phyloP scores from a whole-genome alignment of 2,329 filamentous ascomycete species.

The Arthrobotrys musiformis region DNA sequence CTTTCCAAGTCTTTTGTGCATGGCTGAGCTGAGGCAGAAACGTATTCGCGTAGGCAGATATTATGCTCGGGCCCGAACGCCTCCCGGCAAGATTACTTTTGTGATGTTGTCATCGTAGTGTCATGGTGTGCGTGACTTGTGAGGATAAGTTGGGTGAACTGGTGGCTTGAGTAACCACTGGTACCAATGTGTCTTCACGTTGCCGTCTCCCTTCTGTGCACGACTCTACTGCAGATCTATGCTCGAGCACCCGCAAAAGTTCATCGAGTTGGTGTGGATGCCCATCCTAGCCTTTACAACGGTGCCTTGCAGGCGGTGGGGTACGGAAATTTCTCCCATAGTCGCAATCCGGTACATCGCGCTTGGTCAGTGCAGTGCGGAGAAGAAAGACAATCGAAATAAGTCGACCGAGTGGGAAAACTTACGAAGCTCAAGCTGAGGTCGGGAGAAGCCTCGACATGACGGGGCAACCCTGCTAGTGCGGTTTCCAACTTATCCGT shows the following conservation, averaged over 20 bases:
- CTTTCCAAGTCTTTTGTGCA: constrained; percentile 4
- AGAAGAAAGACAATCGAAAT: constrained; percentile 35
- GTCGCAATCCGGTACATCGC: constrained; percentile 49
- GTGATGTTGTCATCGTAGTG: constrained; percentile 23
- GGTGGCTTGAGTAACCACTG: constrained; percentile 35
- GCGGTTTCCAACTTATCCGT: constrained; percentile 51
- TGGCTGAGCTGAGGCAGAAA: constrained; percentile 42
- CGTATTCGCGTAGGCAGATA: constrained; percentile 6
- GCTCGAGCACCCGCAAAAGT: constrained; percentile 33
- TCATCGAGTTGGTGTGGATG: constrained; percentile 36
- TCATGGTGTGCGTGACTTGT: background rate
- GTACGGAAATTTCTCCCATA: constrained; percentile 54
- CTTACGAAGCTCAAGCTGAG: background rate
- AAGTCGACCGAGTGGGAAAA: constrained; percentile 34
- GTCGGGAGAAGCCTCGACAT: constrained; percentile 11
- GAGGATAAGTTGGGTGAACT: background rate
- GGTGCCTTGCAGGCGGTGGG: constrained; percentile 54
- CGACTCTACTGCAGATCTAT: constrained; percentile 1
- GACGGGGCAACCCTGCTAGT: constrained; percentile 30
- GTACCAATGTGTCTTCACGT: constrained; percentile 24
- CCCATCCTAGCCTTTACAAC: constrained; percentile 44
- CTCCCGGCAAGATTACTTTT: constrained; percentile 15
- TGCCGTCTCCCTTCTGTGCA: constrained; percentile 15
- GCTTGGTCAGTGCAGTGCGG: constrained; percentile 48
- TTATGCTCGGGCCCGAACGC: background rate